Conservation (phyloP, 225 moss, liverwort and hornwort genomes). For the Antitrichia curtipendula region DNA sequence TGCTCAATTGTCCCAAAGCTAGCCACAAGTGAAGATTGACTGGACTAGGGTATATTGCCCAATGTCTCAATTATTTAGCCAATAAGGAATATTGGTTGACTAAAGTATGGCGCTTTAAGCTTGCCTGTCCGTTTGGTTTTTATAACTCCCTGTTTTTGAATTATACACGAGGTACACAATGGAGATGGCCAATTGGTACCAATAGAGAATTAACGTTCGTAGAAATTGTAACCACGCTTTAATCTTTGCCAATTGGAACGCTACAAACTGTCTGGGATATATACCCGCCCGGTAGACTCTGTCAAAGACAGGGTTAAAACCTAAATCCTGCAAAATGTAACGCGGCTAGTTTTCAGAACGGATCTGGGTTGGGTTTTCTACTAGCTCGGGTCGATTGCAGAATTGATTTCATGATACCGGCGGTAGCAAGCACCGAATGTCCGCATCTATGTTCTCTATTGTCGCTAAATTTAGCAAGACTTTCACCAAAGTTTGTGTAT, state of each 20-base stretch:
- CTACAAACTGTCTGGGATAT: background rate
- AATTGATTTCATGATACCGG: background rate
- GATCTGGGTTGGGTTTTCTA: background rate
- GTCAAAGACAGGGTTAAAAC: no score
- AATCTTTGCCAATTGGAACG: background rate
- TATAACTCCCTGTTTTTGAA: background rate
- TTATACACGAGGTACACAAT: background rate
- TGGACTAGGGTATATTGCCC: background rate
- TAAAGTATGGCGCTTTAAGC: background rate
- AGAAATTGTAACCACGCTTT: background rate
- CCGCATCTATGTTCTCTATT: background rate
- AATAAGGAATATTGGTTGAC: background rate
- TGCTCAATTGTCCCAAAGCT: background rate
- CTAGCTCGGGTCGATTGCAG: background rate
- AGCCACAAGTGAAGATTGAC: background rate
- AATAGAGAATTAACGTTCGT: background rate
- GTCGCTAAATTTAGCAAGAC: background rate
- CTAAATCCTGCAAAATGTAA: background rate
- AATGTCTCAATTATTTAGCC: background rate
- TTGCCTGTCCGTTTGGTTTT: background rate
- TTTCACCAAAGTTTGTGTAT: background rate
- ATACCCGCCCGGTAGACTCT: background rate
- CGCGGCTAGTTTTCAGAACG: background rate
- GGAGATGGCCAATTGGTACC: background rate
- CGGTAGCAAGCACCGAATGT: background rate